Conservation (phyloP, 1,139 yeast genomes). For the Yamadazyma kanchanaburiensis region DNA sequence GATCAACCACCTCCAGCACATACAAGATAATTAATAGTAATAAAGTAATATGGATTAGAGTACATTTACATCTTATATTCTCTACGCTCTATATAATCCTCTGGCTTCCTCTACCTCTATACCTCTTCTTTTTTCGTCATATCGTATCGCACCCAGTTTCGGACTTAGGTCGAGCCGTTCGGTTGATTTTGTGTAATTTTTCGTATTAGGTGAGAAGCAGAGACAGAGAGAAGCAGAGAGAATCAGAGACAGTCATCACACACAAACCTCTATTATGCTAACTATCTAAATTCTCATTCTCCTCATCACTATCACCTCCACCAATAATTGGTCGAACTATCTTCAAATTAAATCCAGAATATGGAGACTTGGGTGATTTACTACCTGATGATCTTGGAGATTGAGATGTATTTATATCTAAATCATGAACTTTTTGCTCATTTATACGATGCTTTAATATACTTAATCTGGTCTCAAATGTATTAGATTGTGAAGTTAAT, state of each 20-base stretch:
- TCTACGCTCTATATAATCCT: conserved; percentile 1
- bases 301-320: conserved; percentile 24
- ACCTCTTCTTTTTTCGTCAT: no score
- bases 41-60: not conserved
- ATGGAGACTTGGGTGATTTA: conserved; percentile 15
- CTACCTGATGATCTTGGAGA: not conserved
- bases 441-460: conserved; percentile 8
- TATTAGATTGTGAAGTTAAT: conserved; percentile 48
- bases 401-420: conserved; percentile 1
- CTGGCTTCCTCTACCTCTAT: no score
- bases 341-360: conserved; percentile 48
- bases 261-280: no score
- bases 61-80: not conserved
- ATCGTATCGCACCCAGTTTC: no score
- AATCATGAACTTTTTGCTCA: conserved; percentile 7
- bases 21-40: not conserved
- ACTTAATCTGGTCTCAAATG: conserved; percentile 49
- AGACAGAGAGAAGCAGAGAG: no score
- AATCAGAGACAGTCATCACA: no score
- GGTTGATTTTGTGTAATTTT: not conserved
- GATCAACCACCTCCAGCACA: not conserved
- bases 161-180: no score
- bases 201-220: no score
- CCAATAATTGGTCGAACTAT: conserved; percentile 71
- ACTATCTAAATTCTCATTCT: no score